These are phyloP conservation scores for Leishmania aethiopica DNA, from an alignment of 208 protist species.

Conservation along the genomic window DNA sequence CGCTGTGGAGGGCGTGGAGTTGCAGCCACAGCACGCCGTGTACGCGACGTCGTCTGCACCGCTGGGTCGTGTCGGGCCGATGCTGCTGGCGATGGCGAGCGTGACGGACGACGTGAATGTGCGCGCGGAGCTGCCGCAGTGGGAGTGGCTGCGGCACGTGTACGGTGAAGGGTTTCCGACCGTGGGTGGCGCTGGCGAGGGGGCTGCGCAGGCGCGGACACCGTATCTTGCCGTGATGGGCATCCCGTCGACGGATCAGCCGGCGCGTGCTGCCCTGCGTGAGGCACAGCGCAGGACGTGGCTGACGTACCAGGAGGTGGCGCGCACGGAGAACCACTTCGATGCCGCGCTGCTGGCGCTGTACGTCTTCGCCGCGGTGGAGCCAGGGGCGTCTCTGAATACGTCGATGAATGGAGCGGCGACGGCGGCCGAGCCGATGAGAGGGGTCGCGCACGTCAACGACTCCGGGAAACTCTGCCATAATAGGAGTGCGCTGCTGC, in stretches of 20 bases:
- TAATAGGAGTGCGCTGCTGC: constrained; percentile 10
- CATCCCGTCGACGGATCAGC: constrained; percentile 47
- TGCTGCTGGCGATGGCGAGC: constrained; percentile 34
- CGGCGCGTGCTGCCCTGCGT: constrained; percentile 22
- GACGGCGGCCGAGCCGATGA: not conserved
- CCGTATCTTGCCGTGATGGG: constrained; percentile 40
- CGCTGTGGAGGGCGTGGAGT: not conserved
- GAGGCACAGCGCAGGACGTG: constrained; percentile 48
- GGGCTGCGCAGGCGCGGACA: not conserved
- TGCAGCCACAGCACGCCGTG: not conserved
- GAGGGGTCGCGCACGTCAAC: not conserved
- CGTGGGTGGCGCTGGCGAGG: not conserved
- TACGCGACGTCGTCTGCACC: constrained; percentile 11
- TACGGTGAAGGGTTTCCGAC: constrained; percentile 6
- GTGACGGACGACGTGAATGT: constrained; percentile 28
- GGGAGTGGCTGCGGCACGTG: constrained; percentile 24
- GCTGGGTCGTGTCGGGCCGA: constrained; percentile 30
- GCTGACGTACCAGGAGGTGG: constrained; percentile 42
- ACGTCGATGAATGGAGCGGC: not conserved
- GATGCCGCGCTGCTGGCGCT: constrained; percentile 30
- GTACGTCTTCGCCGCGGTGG: constrained; percentile 29
- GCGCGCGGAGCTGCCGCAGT: constrained; percentile 8
- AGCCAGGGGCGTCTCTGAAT: not conserved
- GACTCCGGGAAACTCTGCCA: not conserved
- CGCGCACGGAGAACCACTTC: constrained; percentile 39